Percentiles rank a stretch among this genome's conserved stretches.
Conservation (phyloP, 2,329 filamentous ascomycete species). For the Aschersonia sp. region DNA sequence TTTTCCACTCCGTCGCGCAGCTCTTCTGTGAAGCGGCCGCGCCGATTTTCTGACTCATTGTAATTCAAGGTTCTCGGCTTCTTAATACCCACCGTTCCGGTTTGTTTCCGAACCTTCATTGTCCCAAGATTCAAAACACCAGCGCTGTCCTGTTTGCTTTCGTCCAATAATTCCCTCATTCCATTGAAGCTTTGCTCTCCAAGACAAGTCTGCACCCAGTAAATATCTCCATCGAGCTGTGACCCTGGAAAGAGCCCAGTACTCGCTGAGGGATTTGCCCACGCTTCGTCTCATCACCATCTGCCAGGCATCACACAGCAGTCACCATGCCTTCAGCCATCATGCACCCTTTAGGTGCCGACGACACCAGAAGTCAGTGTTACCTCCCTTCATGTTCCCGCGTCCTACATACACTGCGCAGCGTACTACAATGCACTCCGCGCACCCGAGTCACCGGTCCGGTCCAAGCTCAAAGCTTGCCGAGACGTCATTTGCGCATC, state of each 20-base stretch:
- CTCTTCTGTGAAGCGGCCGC: not conserved
- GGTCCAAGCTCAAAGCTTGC: not conserved
- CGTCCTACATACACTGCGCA: not conserved
- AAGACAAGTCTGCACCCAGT: too few relatives aligned
- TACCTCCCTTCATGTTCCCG: not conserved
- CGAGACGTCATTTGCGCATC: not conserved
- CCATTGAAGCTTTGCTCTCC: too few relatives aligned
- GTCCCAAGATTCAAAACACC: too few relatives aligned
- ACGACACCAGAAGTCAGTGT: constrained; percentile 28
- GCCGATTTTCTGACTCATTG: constrained; percentile 2
- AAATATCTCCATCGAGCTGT: too few relatives aligned
- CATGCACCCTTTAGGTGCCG: constrained; percentile 25
- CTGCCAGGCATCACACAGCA: not conserved
- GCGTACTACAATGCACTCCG: not conserved
- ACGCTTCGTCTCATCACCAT: not conserved
- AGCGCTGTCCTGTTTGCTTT: too few relatives aligned
- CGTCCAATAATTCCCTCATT: too few relatives aligned
- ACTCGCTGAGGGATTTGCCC: not conserved
- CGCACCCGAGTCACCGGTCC: not conserved
- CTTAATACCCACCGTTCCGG: too few relatives aligned
- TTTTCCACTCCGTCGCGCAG: not conserved
- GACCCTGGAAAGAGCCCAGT: too few relatives aligned
- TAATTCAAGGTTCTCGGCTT: not conserved
- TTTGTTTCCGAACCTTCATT: too few relatives aligned
- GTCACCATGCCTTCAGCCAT: constrained; percentile 25